Evolutionary conservation across 345 rosid species (phyloP), one percentile per base, ranked within the genome.

Genomic region (Hibiscus syriacus): DNA sequence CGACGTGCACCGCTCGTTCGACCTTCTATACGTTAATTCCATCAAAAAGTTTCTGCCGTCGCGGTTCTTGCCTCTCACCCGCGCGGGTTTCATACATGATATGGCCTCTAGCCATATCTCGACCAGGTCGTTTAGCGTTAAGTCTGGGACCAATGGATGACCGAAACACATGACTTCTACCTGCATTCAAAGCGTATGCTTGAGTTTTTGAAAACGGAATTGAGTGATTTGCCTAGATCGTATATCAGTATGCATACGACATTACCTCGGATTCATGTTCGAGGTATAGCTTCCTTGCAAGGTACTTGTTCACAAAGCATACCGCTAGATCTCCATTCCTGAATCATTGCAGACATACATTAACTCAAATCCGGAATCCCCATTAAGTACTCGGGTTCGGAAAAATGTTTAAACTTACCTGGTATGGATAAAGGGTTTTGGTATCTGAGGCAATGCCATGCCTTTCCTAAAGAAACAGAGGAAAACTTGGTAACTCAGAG

Each of bases 231-330:
- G 6, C 38, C 9, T 0, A 6, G 38, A 34, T 34, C 8, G 1
- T 34, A 34, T 34, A 34, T 34, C 9, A 1, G 46, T 11, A 39
- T 34, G 4, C 22, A 58, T 22, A 36, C 7, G 36, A 34, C 17
- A 17, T 23, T 70, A 70, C 73, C 73, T 70, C 73, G 6, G 61
- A 60, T 61, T 70, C 73, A 38, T 70, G 39, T 36, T 70, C 36
- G 52, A 70, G 73, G 50, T 70, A 50, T 26, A 70, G 61, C 52
- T 70, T 70, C 67, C 14, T 38, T 25, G 66, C 53, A 22, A 70
- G 55, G 68, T 61, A 61, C 73, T 70, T 70, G 52, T 23, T 61
- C 59, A 70, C 50, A 3, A 50, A 49, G 48, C 67, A 70, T 43
- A 61, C 25, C 5, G 41, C 26, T 22, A 70, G 26, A 36, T 61